Percentiles rank a stretch among this genome's conserved stretches.
phyloP scores from a whole-genome alignment of 495 filamentous ascomycete species.

The Talaromyces wortmannii region DNA sequence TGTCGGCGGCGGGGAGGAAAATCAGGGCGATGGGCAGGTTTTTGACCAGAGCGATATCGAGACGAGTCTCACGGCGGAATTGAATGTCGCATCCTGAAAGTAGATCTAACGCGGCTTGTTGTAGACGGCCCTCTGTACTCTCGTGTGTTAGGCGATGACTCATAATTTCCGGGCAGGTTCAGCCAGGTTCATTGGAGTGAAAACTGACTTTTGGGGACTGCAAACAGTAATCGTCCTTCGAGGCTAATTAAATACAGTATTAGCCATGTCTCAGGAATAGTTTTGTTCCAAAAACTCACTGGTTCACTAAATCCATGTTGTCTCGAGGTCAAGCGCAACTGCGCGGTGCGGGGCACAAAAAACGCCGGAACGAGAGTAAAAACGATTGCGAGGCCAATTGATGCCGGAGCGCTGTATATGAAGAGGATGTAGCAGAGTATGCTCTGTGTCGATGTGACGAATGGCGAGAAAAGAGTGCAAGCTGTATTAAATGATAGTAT shows the following conservation, averaged over 20 bases:
- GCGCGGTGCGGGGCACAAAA: too few species aligned
- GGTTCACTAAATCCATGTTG: slow-evolving; percentile 76
- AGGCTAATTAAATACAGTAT: slow-evolving; percentile 31
- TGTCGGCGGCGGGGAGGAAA: slow-evolving; percentile 95
- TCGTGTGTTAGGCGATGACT: slow-evolving; percentile 1
- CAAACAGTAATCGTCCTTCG: slow-evolving; percentile 89
- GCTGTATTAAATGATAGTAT: too few species aligned
- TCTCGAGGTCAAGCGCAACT: not conserved
- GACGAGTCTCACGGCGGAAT: slow-evolving; percentile 84
- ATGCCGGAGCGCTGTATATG: too few species aligned
- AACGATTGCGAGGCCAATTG: not conserved
- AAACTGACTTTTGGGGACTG: slow-evolving; percentile 88
- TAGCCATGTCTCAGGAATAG: slow-evolving; percentile 9
- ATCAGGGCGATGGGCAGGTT: slow-evolving; percentile 92
- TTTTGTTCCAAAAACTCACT: slow-evolving; percentile 46
- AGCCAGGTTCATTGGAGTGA: slow-evolving; percentile 11
- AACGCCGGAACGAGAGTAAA: not conserved
- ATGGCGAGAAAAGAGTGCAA: too few species aligned
- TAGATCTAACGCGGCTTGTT: slow-evolving; percentile 79
- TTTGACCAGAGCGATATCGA: slow-evolving; percentile 94
- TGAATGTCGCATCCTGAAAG: slow-evolving; percentile 91
- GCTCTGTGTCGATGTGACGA: too few species aligned
- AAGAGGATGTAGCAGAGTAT: too few species aligned
- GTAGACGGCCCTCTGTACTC: slow-evolving; percentile 76
- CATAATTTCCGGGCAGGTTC: not conserved